These are phyloP conservation scores for Acanthamoeba quina DNA, from an alignment of 208 protist genomes.

Conservation along the genomic window DNA sequence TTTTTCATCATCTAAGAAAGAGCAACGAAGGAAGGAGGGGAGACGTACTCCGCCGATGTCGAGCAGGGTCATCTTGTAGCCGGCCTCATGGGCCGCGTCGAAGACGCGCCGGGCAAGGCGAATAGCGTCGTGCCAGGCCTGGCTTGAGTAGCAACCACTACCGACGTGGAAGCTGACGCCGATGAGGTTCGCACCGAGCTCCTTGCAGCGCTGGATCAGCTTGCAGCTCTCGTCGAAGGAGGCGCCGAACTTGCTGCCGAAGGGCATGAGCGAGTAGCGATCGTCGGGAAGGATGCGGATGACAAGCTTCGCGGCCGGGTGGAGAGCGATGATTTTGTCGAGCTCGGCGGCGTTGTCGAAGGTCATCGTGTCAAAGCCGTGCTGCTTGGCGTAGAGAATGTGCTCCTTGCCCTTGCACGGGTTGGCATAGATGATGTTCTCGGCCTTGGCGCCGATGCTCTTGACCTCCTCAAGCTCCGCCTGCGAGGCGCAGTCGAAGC, in stretches of 20 bases:
- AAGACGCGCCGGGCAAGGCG: slow-evolving; percentile 84
- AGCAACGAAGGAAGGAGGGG: neutral
- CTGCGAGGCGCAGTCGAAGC: slow-evolving; percentile 92
- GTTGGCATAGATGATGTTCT: slow-evolving; percentile 93
- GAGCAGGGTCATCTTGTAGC: slow-evolving; percentile 86
- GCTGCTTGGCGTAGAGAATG: slow-evolving; percentile 82
- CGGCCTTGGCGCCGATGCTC: slow-evolving; percentile 83
- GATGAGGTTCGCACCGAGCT: slow-evolving; percentile 83
- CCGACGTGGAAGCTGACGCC: slow-evolving; percentile 94
- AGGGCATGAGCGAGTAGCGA: slow-evolving; percentile 85
- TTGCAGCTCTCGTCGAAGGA: slow-evolving; percentile 70
- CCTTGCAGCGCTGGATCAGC: slow-evolving; percentile 77
- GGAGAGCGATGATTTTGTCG: slow-evolving; percentile 88
- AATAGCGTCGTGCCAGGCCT: slow-evolving; percentile 87
- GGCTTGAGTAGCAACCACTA: slow-evolving; percentile 86
- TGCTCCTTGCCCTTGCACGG: slow-evolving; percentile 92
- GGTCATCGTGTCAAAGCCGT: slow-evolving; percentile 87
- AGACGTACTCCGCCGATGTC: slow-evolving; percentile 90
- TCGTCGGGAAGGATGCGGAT: slow-evolving; percentile 90
- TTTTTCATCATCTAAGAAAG: slow-evolving; percentile 17
- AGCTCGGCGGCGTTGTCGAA: slow-evolving; percentile 92
- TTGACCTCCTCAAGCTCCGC: slow-evolving; percentile 89
- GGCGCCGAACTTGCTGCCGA: slow-evolving; percentile 93
- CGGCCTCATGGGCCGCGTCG: slow-evolving; percentile 80
- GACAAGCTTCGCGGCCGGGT: slow-evolving; percentile 89